Conservation (phyloP, 2,329 filamentous ascomycete genomes). For the Trichoderma cornu-damae region DNA sequence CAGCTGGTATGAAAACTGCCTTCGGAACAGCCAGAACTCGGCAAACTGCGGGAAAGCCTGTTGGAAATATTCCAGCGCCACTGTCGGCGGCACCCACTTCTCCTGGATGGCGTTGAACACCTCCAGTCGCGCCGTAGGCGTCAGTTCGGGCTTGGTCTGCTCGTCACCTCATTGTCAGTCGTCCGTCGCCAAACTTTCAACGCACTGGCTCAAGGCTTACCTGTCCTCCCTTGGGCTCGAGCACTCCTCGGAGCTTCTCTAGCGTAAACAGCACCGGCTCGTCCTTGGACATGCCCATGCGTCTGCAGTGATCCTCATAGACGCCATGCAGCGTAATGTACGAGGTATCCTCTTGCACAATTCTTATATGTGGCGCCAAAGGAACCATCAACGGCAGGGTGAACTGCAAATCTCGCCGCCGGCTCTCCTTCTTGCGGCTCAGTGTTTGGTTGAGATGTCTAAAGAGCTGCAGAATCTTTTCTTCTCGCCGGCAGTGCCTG, state of each 20-base stretch:
- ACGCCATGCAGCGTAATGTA: slow-evolving; percentile 93
- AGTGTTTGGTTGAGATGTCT: slow-evolving; percentile 93
- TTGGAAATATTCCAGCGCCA: slow-evolving; percentile 87
- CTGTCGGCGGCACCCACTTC: slow-evolving; percentile 78
- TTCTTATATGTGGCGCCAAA: slow-evolving; percentile 85
- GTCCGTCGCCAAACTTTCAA: not conserved
- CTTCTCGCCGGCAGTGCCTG: slow-evolving; percentile 85
- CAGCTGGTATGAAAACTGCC: slow-evolving; percentile 93
- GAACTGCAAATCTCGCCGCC: slow-evolving; percentile 90
- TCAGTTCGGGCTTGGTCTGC: slow-evolving; percentile 64
- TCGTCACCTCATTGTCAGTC: slow-evolving; percentile 21
- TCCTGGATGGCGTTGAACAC: slow-evolving; percentile 94
- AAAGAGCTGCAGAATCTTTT: slow-evolving; percentile 93
- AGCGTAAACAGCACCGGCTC: slow-evolving; percentile 93
- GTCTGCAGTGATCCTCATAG: slow-evolving; percentile 92
- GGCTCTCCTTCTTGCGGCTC: slow-evolving; percentile 87
- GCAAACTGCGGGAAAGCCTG: slow-evolving; percentile 79
- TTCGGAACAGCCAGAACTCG: slow-evolving; percentile 97
- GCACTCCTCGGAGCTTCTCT: slow-evolving; percentile 78
- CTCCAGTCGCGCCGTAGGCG: slow-evolving; percentile 71
- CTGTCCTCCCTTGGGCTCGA: slow-evolving; percentile 57
- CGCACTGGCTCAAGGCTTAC: slow-evolving; percentile 40
- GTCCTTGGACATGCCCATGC: slow-evolving; percentile 83
- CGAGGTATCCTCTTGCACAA: slow-evolving; percentile 92
- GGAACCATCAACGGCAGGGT: slow-evolving; percentile 94